phyloP scores from a whole-genome alignment of 2,329 filamentous ascomycete genomes.

The Trichoderma sp. region DNA sequence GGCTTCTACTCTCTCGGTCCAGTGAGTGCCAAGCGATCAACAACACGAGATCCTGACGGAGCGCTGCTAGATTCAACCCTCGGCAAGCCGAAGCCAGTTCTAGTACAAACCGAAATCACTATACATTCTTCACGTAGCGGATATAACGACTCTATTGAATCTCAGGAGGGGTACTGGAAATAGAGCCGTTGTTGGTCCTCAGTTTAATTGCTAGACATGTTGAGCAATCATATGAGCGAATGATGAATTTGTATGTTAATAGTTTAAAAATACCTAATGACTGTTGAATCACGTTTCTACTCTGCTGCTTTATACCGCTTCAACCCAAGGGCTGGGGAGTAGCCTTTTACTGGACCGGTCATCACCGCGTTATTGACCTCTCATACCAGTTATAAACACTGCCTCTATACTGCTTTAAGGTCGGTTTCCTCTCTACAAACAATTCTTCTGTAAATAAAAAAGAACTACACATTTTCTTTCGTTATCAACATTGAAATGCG shows the following conservation, averaged over 20 bases:
- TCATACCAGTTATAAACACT: neutral
- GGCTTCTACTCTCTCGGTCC: slow-evolving; percentile 10
- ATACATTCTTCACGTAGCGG: slow-evolving; percentile 10
- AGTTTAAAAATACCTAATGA: neutral
- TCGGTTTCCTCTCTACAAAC: neutral
- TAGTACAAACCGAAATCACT: slow-evolving; percentile 9
- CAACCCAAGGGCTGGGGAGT: neutral
- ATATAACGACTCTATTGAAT: slow-evolving; percentile 12
- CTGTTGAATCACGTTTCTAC: neutral
- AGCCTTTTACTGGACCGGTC: neutral
- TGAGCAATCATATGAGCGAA: slow-evolving; percentile 1
- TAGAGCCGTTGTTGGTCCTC: neutral
- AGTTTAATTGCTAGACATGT: neutral
- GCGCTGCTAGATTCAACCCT: slow-evolving; percentile 3
- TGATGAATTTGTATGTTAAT: neutral
- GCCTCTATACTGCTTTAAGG: neutral
- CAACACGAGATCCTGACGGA: slow-evolving; percentile 7
- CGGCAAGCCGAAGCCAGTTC: neutral
- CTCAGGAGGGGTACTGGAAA: slow-evolving; percentile 11
- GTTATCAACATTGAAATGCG: neutral
- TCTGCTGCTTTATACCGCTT: neutral
- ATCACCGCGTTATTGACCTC: neutral
- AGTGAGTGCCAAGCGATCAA: slow-evolving; percentile 8
- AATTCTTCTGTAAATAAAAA: neutral
- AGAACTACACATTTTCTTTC: neutral